Percentiles rank a stretch among this genome's conserved stretches.
Conservation (phyloP, 345 rosid species). For the Aquilaria yunnanensis region DNA sequence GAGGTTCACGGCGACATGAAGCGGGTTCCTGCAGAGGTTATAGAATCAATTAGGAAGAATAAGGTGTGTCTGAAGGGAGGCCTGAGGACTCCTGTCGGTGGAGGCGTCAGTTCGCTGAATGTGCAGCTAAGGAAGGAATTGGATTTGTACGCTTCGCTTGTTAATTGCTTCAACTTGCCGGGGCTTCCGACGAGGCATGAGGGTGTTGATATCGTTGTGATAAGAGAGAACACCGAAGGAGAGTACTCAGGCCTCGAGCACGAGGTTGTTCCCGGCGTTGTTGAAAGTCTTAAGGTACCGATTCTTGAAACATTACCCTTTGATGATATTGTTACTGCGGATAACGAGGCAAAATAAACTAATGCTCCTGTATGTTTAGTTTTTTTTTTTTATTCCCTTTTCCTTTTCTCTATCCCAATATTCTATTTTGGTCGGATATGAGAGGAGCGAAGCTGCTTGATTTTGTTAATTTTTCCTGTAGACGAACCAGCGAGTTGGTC, state of each 20-base stretch:
- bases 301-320: no score
- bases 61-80: conserved; percentile 98
- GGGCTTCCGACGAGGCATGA: conserved; percentile 90
- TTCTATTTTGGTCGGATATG: neutral
- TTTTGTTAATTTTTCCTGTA: neutral
- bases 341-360: neutral
- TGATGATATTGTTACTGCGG: neutral
- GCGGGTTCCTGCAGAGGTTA: conserved; percentile 66
- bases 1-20: conserved; percentile 95
- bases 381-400: neutral
- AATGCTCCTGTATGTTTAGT: neutral
- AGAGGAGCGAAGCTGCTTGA: neutral
- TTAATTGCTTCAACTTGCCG: conserved; percentile 74
- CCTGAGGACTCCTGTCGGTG: conserved; percentile 85
- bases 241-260: conserved; percentile 94
- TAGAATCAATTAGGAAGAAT: conserved; percentile 88
- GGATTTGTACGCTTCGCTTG: conserved; percentile 90
- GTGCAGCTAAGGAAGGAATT: conserved; percentile 83
- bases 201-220: conserved; percentile 85
- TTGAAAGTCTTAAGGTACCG: conserved; percentile 88
- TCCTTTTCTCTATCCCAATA: neutral
- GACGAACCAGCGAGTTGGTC: neutral
- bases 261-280: conserved; percentile 96
- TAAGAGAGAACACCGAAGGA: conserved; percentile 96
- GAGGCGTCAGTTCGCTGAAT: conserved; percentile 90